Evolutionary conservation across 306 rosid genomes (phyloP).

Genomic region (Quercus ilex): DNA sequence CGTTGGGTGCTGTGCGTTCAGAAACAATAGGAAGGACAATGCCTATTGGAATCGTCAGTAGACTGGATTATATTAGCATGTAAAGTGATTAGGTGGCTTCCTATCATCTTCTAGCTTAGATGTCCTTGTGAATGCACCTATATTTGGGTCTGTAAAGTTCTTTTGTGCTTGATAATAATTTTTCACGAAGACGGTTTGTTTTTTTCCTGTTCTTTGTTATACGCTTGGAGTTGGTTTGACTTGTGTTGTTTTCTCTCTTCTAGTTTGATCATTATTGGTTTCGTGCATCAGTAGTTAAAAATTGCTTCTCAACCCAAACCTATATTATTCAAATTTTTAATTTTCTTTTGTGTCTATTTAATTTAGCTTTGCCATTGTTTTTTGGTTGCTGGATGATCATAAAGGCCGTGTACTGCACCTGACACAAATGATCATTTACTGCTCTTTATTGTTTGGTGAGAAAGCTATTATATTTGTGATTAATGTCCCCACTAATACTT

Average conservation of each 20-base stretch:
- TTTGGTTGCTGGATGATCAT: too few relatives aligned
- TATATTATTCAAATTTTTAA: neutral
- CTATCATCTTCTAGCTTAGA: slow-evolving; percentile 11
- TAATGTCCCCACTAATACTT: too few relatives aligned
- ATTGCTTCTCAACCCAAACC: neutral
- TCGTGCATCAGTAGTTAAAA: neutral
- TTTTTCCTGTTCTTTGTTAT: neutral
- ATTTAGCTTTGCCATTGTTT: too few relatives aligned
- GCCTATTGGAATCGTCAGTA: slow-evolving; percentile 31
- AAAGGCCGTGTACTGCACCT: too few relatives aligned
- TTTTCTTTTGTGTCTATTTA: too few relatives aligned
- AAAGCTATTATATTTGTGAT: too few relatives aligned
- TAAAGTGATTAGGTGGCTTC: slow-evolving; percentile 23
- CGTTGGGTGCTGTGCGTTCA: slow-evolving; percentile 80
- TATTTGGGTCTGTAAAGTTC: neutral
- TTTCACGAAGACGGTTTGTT: neutral
- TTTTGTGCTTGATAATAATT: neutral
- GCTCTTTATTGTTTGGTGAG: neutral
- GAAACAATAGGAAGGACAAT: slow-evolving; percentile 57
- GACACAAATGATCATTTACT: neutral
- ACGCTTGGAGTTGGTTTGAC: neutral
- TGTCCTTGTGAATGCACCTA: slow-evolving; percentile 7
- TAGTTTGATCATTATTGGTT: neutral
- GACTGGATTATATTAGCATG: slow-evolving; percentile 17
- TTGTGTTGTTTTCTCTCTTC: neutral